Base-by-base conservation (phyloP, 139 green algal genomes). In the Volvox reticuliferus region DNA sequence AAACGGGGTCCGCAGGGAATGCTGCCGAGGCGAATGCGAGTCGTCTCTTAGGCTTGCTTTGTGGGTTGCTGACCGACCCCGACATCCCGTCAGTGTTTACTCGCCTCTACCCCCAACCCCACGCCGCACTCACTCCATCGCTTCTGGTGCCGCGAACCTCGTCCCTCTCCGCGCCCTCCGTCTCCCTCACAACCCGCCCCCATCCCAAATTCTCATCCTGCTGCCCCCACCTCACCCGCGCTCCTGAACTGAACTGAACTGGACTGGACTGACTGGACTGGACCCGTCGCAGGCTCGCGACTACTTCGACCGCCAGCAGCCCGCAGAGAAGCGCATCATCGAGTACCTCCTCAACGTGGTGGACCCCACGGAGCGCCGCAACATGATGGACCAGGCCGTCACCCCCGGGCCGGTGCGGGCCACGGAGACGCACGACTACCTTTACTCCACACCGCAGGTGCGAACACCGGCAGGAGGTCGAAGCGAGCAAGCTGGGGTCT, bases 301-400 rank as follows among this genome's bases (percentile, higher is more conserved):
- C 92, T 81, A 95, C 87, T 96, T 95, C 90, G 93, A 96, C 79
- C 92, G 93, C 24, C 89, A 96, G 91, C 93, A 96, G 87, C 93
- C 94, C 20, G 77, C 63, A 13, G 94, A 96, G 93, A 95, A 96
- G 93, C 93, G 94, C 37, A 95, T 96, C 89, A 86, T 96, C 61
- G 93, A 96, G 92, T 96, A 96, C 93, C 87, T 96, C 33, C 32
- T 91, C 67, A 65, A 36, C 79, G 26, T 83, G 35, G 37, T 32
- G 68, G 80, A 88, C 89, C 81, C 79, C 68, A 68, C 44, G 20
- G 91, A 94, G 91, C 82, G 93, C 28, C 82, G 85, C 69, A 87
- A 88, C 36, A 87, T 94, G 91, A 89, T 96, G 75, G 94, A 96
- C 77, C 61, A 89, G 14, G 94, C 94, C 18, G 71, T 96, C 30